Evolutionary conservation across 2,329 filamentous ascomycete genomes (phyloP).

Genomic region (Curvularia sp.): DNA sequence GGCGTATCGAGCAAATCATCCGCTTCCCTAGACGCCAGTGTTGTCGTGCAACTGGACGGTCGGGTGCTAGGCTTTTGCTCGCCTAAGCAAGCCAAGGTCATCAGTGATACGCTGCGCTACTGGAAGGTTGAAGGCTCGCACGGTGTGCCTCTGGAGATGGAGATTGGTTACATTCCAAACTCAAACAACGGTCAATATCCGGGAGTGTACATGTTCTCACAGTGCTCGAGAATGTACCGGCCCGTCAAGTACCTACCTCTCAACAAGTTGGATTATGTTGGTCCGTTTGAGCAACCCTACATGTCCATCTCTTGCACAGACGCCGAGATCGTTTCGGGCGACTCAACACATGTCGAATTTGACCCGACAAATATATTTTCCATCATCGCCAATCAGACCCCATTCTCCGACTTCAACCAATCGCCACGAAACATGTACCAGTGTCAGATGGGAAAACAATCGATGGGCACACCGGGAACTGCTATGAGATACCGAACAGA

Average conservation of each 20-base stretch:
- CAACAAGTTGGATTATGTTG: slow-evolving; percentile 85
- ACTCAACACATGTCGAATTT: slow-evolving; percentile 92
- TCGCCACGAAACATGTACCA: slow-evolving; percentile 98
- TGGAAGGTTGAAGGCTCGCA: slow-evolving; percentile 94
- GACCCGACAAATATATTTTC: slow-evolving; percentile 96
- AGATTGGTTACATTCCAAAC: slow-evolving; percentile 89
- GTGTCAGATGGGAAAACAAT: slow-evolving; percentile 87
- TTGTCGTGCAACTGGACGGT: slow-evolving; percentile 90
- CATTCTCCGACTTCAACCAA: slow-evolving; percentile 98
- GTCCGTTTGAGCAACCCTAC: slow-evolving; percentile 94
- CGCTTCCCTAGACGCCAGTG: slow-evolving; percentile 80
- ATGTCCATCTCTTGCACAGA: slow-evolving; percentile 97
- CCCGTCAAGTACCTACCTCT: slow-evolving; percentile 92
- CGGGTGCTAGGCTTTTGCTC: slow-evolving; percentile 89
- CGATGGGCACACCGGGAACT: slow-evolving; percentile 94
- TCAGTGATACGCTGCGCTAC: slow-evolving; percentile 86
- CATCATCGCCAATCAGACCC: slow-evolving; percentile 97
- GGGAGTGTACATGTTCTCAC: slow-evolving; percentile 91
- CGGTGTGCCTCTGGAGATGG: slow-evolving; percentile 80
- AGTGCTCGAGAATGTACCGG: slow-evolving; percentile 82
- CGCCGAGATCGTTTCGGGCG: slow-evolving; percentile 82
- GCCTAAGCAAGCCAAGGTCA: slow-evolving; percentile 79
- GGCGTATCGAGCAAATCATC: slow-evolving; percentile 79
- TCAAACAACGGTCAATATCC: slow-evolving; percentile 95
- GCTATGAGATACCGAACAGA: slow-evolving; percentile 87